Percentiles rank a stretch among this genome's conserved stretches.
Conservation (phyloP, 106 monocot genomes). For the Platanthera zijinensis region DNA sequence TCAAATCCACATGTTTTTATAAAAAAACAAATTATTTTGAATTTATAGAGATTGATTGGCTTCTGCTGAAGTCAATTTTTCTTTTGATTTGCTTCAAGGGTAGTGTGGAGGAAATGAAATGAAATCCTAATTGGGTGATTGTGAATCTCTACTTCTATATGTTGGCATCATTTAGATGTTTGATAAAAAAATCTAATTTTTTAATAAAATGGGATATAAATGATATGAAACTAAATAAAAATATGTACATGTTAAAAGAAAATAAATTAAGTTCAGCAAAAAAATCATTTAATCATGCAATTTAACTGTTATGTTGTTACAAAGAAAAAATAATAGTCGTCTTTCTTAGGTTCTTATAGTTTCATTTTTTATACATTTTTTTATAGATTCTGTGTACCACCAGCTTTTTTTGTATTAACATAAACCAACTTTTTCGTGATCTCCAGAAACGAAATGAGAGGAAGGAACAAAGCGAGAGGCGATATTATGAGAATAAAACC, state of each 20-base stretch:
- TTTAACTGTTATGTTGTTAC: too few species aligned
- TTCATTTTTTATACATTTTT: background rate
- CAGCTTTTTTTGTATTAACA: background rate
- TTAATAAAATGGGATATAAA: too few species aligned
- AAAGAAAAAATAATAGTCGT: background rate
- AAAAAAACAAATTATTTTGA: background rate
- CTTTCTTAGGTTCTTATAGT: background rate
- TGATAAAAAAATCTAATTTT: too few species aligned
- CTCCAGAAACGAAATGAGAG: slow-evolving; percentile 67
- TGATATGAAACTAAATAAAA: too few species aligned
- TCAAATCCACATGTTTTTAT: background rate
- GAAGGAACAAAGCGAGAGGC: slow-evolving; percentile 69
- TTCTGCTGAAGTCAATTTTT: background rate
- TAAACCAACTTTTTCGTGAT: background rate
- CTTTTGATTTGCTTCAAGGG: background rate
- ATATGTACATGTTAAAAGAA: too few species aligned
- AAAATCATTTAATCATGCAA: too few species aligned
- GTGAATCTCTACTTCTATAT: too few species aligned
- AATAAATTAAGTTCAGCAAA: too few species aligned
- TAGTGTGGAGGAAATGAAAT: too few species aligned
- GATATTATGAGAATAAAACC: slow-evolving; percentile 51
- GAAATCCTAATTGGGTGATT: too few species aligned
- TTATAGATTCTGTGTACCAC: background rate
- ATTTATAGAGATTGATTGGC: background rate
- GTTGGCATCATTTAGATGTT: too few species aligned